Evolutionary conservation across 2,329 filamentous ascomycete genomes (phyloP).

Genomic region (Beauveria brongniartii): DNA sequence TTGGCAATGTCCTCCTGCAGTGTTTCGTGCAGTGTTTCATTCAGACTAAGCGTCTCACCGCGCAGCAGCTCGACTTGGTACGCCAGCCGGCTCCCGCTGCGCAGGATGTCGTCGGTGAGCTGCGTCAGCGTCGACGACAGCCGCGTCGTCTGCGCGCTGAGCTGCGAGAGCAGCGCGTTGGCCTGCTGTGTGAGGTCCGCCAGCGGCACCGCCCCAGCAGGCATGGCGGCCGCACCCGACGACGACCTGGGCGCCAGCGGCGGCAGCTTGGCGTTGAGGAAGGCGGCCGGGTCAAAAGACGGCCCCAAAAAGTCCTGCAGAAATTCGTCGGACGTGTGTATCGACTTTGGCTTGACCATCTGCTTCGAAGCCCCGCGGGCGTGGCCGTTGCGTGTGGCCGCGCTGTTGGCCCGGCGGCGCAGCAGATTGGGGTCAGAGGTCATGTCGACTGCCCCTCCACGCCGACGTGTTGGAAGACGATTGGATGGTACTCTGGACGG

Average conservation of each 20-base stretch:
- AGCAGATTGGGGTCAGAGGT: constrained; percentile 22
- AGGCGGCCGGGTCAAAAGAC: constrained; percentile 75
- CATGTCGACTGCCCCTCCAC: constrained; percentile 16
- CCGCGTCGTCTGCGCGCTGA: constrained; percentile 81
- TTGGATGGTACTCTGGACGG: background rate
- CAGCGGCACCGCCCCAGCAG: constrained; percentile 45
- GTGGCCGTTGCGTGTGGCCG: constrained; percentile 33
- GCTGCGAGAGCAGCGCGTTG: constrained; percentile 75
- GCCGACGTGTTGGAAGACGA: background rate
- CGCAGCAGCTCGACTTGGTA: constrained; percentile 91
- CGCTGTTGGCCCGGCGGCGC: constrained; percentile 39
- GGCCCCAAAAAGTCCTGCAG: constrained; percentile 68
- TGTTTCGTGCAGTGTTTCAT: constrained; percentile 67
- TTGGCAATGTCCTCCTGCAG: constrained; percentile 63
- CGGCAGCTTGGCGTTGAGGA: constrained; percentile 73
- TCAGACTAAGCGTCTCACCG: constrained; percentile 77
- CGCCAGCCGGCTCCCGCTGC: constrained; percentile 77
- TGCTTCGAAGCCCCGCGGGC: constrained; percentile 29
- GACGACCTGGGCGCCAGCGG: constrained; percentile 45
- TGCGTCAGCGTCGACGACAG: constrained; percentile 76
- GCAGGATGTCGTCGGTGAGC: constrained; percentile 88
- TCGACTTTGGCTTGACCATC: constrained; percentile 41
- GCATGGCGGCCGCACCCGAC: constrained; percentile 5
- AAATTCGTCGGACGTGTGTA: constrained; percentile 62
- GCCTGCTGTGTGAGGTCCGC: constrained; percentile 73